These are phyloP conservation scores for Penicillium maclennaniae DNA, from an alignment of 495 filamentous ascomycete genomes.

Conservation along the genomic window DNA sequence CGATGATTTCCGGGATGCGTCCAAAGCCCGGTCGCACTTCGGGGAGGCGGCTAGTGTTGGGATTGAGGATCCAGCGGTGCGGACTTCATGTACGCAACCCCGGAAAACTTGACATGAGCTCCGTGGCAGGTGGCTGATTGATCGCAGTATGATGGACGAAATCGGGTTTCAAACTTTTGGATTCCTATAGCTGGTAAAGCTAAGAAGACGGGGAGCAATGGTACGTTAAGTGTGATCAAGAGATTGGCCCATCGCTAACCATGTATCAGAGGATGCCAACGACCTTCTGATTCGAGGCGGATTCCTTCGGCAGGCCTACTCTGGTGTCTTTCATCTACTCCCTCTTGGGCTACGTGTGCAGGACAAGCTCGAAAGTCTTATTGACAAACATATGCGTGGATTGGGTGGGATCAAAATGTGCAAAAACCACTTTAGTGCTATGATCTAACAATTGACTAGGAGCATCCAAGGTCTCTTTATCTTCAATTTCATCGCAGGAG, in stretches of 20 bases:
- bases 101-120: not conserved
- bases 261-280: conserved; percentile 58
- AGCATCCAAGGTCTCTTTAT: conserved; percentile 83
- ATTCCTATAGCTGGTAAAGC: conserved; percentile 71
- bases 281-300: conserved; percentile 72
- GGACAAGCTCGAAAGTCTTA: conserved; percentile 77
- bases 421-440: not conserved
- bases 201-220: conserved; percentile 44
- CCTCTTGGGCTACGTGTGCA: conserved; percentile 88
- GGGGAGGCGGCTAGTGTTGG: conserved; percentile 8
- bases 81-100: conserved; percentile 23
- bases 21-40: conserved; percentile 5
- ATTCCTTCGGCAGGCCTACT: conserved; percentile 75
- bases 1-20: conserved; percentile 14
- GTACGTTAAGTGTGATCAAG: conserved; percentile 9
- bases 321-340: conserved; percentile 90
- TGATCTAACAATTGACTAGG: conserved; percentile 45
- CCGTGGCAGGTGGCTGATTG: conserved; percentile 11
- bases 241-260: conserved; percentile 13
- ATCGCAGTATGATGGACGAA: conserved; percentile 51
- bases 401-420: conserved; percentile 49
- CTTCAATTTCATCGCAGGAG: conserved; percentile 79
- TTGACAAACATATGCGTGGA: conserved; percentile 83
- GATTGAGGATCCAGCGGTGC: conserved; percentile 17
- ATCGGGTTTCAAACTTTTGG: conserved; percentile 71